These are phyloP conservation scores for Arthrobotrys conoides DNA, from an alignment of 2,329 filamentous ascomycete species.

Conservation along the genomic window DNA sequence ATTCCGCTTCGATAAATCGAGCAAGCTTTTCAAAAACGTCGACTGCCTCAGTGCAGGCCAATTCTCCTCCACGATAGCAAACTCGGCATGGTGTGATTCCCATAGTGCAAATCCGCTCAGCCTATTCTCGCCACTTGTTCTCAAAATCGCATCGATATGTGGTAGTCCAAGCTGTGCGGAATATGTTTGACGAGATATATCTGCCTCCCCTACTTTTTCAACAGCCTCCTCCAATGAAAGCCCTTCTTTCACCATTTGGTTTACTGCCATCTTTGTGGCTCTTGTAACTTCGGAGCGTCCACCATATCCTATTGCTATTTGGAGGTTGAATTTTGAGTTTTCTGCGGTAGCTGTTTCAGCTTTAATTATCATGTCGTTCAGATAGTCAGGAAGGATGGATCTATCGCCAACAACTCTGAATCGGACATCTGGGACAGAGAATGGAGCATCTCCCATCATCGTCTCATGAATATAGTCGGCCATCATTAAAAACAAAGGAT, in stretches of 20 bases:
- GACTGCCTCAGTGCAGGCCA: constrained; percentile 52
- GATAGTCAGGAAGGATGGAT: constrained; percentile 44
- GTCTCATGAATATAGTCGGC: constrained; percentile 47
- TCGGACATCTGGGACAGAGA: constrained; percentile 39
- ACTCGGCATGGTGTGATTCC: constrained; percentile 55
- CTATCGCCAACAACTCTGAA: constrained; percentile 48
- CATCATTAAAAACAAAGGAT: constrained; percentile 53
- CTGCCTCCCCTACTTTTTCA: constrained; percentile 35
- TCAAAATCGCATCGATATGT: constrained; percentile 45
- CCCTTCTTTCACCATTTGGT: constrained; percentile 33
- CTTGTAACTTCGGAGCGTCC: constrained; percentile 54
- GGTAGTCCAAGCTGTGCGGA: constrained; percentile 53
- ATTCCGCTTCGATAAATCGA: constrained; percentile 44
- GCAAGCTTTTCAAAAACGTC: constrained; percentile 46
- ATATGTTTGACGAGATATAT: constrained; percentile 49
- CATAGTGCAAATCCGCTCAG: constrained; percentile 54
- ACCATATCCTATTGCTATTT: constrained; percentile 55
- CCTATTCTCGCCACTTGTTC: constrained; percentile 53
- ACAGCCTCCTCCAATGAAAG: constrained; percentile 45
- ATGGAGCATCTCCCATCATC: constrained; percentile 46
- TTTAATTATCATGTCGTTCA: constrained; percentile 47
- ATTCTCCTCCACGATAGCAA: constrained; percentile 52
- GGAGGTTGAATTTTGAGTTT: constrained; percentile 48
- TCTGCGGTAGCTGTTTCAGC: constrained; percentile 32
- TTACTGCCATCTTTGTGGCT: constrained; percentile 43